Percentiles rank a stretch among this genome's conserved stretches.
Conservation (phyloP, 257 asterid genomes). For the Solanum chiquidenum region DNA sequence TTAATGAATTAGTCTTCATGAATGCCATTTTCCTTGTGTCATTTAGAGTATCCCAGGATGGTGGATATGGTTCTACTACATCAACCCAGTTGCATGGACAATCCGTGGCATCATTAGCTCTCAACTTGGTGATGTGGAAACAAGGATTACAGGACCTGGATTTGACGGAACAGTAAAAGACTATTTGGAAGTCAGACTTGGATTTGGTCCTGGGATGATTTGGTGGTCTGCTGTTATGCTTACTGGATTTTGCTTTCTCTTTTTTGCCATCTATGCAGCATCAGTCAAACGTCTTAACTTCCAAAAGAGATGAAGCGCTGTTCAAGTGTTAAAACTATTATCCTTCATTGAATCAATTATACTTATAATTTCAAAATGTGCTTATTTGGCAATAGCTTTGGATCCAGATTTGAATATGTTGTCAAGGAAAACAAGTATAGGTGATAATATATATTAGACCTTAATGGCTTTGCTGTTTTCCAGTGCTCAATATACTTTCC, state of each 20-base stretch:
- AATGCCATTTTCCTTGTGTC: background rate
- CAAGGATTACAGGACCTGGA: constrained; percentile 31
- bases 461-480: background rate
- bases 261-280: background rate
- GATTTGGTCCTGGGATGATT: background rate
- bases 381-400: background rate
- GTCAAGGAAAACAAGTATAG: background rate
- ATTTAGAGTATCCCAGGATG: constrained; percentile 59
- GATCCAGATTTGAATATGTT: background rate
- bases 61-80: constrained; percentile 91
- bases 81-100: constrained; percentile 71
- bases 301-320: background rate
- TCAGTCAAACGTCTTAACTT: background rate
- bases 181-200: background rate
- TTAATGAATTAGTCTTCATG: background rate
- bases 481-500: background rate
- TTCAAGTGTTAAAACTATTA: background rate
- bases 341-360: background rate
- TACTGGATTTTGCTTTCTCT: background rate
- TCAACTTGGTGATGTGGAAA: constrained; percentile 71
- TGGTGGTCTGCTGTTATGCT: background rate
- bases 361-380: background rate
- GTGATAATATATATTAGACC: background rate
- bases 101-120: constrained; percentile 67
- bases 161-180: constrained; percentile 61